phyloP scores from a whole-genome alignment of 2,329 filamentous ascomycete genomes.

The Aspergillus pseudotamarii region DNA sequence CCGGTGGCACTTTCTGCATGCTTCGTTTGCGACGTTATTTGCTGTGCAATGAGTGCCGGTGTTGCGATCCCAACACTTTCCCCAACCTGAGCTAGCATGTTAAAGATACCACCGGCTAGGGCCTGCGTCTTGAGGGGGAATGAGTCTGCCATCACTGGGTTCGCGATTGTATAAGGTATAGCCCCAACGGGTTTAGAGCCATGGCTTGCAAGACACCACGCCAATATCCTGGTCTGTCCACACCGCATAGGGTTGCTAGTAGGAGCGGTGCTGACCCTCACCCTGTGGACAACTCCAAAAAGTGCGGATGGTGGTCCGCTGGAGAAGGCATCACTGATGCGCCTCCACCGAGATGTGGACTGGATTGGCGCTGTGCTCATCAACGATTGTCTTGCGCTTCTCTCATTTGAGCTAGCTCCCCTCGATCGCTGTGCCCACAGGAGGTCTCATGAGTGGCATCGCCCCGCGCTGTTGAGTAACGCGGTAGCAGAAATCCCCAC shows the following conservation, averaged over 20 bases:
- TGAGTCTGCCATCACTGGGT: background rate
- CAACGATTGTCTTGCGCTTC: background rate
- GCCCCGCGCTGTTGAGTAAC: background rate
- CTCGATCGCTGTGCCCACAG: too few species aligned
- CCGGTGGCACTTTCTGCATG: background rate
- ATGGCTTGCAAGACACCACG: background rate
- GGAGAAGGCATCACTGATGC: background rate
- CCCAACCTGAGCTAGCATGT: background rate
- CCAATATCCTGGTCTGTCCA: background rate
- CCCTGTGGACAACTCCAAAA: background rate
- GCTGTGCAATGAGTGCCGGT: background rate
- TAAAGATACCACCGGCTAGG: background rate
- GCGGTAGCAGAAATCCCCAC: background rate
- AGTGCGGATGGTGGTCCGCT: background rate
- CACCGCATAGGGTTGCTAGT: too few species aligned
- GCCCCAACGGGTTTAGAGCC: background rate
- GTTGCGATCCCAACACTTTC: background rate
- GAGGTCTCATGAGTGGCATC: too few species aligned
- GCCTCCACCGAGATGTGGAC: background rate
- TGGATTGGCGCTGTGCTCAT: background rate
- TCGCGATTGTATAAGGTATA: background rate
- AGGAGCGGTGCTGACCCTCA: background rate
- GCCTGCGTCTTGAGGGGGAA: background rate
- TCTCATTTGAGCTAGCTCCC: background rate
- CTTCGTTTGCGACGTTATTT: background rate